phyloP scores from a whole-genome alignment of 108 stramenopile species.

The Discostella pseudostelligera region DNA sequence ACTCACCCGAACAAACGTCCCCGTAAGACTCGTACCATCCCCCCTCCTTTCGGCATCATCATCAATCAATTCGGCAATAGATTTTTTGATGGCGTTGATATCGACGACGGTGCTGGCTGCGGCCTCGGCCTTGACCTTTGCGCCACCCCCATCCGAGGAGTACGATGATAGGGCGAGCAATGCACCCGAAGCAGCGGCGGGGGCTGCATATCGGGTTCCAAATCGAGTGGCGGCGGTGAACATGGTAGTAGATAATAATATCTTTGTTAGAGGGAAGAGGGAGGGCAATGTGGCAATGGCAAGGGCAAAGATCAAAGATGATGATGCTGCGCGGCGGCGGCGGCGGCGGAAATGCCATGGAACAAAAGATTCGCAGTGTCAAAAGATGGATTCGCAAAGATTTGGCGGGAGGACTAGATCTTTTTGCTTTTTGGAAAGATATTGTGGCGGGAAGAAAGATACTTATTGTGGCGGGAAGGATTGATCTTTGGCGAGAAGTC shows the following conservation, averaged over 20 bases:
- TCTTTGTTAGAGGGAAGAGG: not conserved
- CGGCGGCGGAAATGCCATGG: no score
- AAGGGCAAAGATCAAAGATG: no score
- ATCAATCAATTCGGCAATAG: slow-evolving; percentile 75
- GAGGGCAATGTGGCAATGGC: no score
- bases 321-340: no score
- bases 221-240: slow-evolving; percentile 35
- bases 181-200: slow-evolving; percentile 39
- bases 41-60: slow-evolving; percentile 72
- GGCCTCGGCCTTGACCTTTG: slow-evolving; percentile 25
- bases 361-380: no score
- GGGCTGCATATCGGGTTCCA: slow-evolving; percentile 33
- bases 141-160: slow-evolving; percentile 5
- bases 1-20: slow-evolving; percentile 72
- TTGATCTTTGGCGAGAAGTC: no score
- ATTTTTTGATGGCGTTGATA: slow-evolving; percentile 61
- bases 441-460: not conserved
- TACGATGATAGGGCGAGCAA: slow-evolving; percentile 35
- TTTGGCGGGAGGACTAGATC: not conserved
- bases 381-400: not conserved
- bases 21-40: slow-evolving; percentile 73
- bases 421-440: slow-evolving; percentile 9
- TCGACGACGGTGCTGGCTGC: slow-evolving; percentile 49
- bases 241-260: not conserved
- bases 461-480: no score